These are phyloP conservation scores for Komagataella ulmi DNA, from an alignment of 805 yeast genomes.

Conservation along the genomic window DNA sequence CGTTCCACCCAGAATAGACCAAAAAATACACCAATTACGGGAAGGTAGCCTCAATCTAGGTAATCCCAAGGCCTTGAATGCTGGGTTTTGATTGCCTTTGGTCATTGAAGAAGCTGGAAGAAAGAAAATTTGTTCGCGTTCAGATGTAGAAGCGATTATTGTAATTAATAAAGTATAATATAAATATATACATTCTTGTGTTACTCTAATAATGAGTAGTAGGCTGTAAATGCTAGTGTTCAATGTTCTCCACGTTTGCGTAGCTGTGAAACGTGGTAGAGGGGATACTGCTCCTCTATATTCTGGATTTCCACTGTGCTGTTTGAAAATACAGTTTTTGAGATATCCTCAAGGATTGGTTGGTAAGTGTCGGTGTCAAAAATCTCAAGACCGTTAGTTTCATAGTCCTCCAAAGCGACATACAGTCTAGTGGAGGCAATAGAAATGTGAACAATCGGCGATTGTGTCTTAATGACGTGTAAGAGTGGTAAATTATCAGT, in stretches of 20 bases:
- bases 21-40: slow-evolving; percentile 86
- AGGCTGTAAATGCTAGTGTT: slow-evolving; percentile 1
- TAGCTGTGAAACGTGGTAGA: slow-evolving; percentile 36
- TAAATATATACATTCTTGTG: neutral
- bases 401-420: slow-evolving; percentile 13
- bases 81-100: slow-evolving; percentile 54
- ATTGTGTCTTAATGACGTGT: slow-evolving; percentile 16
- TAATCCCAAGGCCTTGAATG: slow-evolving; percentile 74
- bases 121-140: neutral
- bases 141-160: neutral
- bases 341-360: slow-evolving; percentile 11
- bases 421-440: slow-evolving; percentile 8
- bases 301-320: slow-evolving; percentile 17
- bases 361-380: slow-evolving; percentile 13
- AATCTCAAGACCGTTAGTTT: slow-evolving; percentile 9
- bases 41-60: slow-evolving; percentile 71
- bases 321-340: slow-evolving; percentile 11
- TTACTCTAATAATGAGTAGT: neutral
- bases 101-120: neutral
- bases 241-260: slow-evolving; percentile 58
- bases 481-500: slow-evolving; percentile 17
- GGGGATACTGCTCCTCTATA: slow-evolving; percentile 24
- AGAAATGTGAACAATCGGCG: slow-evolving; percentile 13
- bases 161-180: no score
- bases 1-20: slow-evolving; percentile 51